These are phyloP conservation scores for Trichosphaerium sp. DNA, from an alignment of 78 protist species.

Conservation along the genomic window DNA sequence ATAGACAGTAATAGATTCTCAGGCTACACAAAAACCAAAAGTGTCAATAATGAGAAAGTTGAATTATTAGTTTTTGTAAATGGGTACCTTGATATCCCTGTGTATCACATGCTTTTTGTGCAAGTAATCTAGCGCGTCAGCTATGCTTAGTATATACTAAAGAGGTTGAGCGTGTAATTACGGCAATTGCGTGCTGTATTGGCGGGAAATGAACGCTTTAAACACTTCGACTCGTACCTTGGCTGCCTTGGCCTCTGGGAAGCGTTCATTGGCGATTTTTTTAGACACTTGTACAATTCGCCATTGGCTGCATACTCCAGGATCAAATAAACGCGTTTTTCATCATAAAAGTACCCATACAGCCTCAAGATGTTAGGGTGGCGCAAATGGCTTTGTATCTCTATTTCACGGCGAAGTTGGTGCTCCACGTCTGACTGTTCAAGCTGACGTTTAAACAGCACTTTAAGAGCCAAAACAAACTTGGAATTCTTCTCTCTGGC, in stretches of 20 bases:
- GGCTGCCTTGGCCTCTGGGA: conserved; percentile 53
- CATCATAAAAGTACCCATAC: conserved; percentile 91
- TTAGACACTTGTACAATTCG: conserved; percentile 80
- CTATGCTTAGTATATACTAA: conserved; percentile 64
- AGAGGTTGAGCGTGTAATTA: not conserved
- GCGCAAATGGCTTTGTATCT: conserved; percentile 85
- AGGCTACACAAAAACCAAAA: conserved; percentile 46
- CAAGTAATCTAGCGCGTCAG: conserved; percentile 72
- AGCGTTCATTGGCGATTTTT: conserved; percentile 5
- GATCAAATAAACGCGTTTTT: conserved; percentile 76
- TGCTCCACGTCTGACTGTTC: conserved; percentile 52
- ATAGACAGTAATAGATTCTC: conserved; percentile 68
- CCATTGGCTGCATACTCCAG: conserved; percentile 95
- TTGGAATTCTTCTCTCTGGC: conserved; percentile 83
- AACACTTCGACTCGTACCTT: conserved; percentile 8
- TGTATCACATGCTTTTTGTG: conserved; percentile 86
- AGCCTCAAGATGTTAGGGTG: conserved; percentile 87
- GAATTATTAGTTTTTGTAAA: not conserved
- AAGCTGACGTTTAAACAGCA: conserved; percentile 77
- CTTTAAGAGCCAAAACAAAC: conserved; percentile 89
- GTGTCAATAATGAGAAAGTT: not conserved
- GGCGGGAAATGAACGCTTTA: not conserved
- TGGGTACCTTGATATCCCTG: conserved; percentile 84
- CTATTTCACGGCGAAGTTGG: conserved; percentile 91
- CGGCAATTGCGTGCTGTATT: not conserved